Evolutionary conservation across 225 moss, liverwort and hornwort genomes (phyloP).

Genomic region (Neckera pumila): DNA sequence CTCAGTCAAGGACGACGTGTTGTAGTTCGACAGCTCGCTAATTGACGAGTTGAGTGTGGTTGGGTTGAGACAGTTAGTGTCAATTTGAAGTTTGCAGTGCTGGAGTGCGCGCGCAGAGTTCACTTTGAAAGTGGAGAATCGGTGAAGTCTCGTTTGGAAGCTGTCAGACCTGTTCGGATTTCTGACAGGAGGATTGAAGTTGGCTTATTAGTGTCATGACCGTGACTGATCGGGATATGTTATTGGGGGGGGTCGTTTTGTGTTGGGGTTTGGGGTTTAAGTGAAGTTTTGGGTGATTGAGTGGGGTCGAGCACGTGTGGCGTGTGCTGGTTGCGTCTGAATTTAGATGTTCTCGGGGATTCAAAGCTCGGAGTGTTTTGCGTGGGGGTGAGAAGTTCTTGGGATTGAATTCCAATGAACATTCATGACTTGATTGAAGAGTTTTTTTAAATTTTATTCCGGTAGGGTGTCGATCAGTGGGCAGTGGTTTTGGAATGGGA

Average conservation of each 20-base stretch:
- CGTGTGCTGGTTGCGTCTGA: neutral
- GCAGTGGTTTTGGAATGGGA: neutral
- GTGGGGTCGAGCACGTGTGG: neutral
- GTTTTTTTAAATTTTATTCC: neutral
- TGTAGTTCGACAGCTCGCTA: neutral
- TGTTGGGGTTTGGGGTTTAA: neutral
- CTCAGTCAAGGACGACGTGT: too few relatives aligned
- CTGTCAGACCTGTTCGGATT: neutral
- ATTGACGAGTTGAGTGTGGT: neutral
- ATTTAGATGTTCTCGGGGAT: neutral
- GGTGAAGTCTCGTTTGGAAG: neutral
- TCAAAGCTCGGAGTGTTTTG: neutral
- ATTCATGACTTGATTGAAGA: neutral
- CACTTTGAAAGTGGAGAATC: neutral
- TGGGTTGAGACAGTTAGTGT: neutral
- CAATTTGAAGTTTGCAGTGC: neutral
- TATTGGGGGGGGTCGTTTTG: too few relatives aligned
- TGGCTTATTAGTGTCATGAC: neutral
- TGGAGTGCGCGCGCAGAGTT: neutral
- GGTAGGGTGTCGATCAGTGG: neutral
- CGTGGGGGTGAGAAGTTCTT: neutral
- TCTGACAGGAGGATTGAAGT: neutral
- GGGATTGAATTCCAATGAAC: neutral
- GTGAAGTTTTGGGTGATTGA: neutral
- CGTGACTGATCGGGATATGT: neutral